Evolutionary conservation across 1,139 yeast genomes (phyloP), one percentile per base, ranked within the genome.

Genomic region (Blastobotrys persicus): DNA sequence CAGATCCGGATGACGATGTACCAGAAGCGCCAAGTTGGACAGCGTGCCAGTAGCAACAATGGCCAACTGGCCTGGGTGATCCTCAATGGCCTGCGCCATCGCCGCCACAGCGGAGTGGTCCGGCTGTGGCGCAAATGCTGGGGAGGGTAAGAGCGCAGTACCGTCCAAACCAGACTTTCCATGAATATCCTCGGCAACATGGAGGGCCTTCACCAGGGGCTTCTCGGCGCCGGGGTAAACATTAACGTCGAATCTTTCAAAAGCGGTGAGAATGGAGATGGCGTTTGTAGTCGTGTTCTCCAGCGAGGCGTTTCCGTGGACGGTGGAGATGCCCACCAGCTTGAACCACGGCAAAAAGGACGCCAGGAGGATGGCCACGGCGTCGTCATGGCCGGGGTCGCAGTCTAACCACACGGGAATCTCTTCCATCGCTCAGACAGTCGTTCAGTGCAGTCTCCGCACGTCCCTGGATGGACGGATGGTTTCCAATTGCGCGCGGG

Each of bases 331-430:
- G 1, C 95, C 96, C 2, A 85, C 64, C 7, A 88, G 68, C 9
- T 80, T 63, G 63, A 83, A 79, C 37, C 74, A 68, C 0, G 86
- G 86, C 55, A 80, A 76, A 62, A 76, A 80, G 3, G 80, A 70
- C 0, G 87, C 79, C 35, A 88, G 59, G 16, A 86, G 69, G 5
- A 88, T 73, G 7, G 95, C 96, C 47, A 87, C 78, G 1, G 88
- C 86, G 61, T 88, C 97, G 63, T 88, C 96, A 60, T 86, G 92
- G 2, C 96, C 96, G 0, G 96, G 95, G 63, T 88, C 96, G 63
- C 96, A 88, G 68, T 88, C 96, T n/a, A 88, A 66, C 96, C 96
- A 86, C 4, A 87, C 60, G 0, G 91, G 91, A 17, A 83, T 62
- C 45, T 34, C 23, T 6, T 34, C 42, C 42, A 34, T 44, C 31